Evolutionary conservation across 2,329 filamentous ascomycete genomes (phyloP).

Genomic region (Didymosphaeria variabile): DNA sequence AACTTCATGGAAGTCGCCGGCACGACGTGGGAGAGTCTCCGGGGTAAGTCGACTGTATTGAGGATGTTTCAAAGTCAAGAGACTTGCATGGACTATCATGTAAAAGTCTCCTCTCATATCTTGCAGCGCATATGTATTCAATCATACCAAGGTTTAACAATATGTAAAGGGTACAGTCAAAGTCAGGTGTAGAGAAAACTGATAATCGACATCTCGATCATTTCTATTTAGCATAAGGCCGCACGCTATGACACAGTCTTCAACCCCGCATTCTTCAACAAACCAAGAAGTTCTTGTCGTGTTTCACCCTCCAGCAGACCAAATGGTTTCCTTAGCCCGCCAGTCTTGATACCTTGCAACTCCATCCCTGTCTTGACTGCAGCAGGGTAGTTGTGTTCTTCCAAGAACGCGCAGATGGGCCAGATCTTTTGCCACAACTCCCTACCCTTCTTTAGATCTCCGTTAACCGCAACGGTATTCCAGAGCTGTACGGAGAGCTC

Average conservation of each 20-base stretch:
- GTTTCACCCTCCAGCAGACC: constrained; percentile 47
- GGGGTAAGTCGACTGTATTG: too few species aligned
- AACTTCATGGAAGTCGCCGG: too few species aligned
- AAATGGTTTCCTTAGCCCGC: constrained; percentile 61
- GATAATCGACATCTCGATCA: not conserved
- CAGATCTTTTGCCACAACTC: constrained; percentile 61
- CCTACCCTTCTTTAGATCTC: constrained; percentile 54
- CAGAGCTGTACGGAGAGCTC: constrained; percentile 60
- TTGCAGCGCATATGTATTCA: too few species aligned
- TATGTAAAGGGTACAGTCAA: too few species aligned
- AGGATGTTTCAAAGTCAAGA: too few species aligned
- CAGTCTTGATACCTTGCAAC: constrained; percentile 56
- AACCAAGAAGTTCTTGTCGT: constrained; percentile 9
- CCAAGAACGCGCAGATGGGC: constrained; percentile 61
- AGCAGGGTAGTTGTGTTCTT: constrained; percentile 58
- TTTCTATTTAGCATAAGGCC: not conserved
- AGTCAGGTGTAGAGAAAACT: not conserved
- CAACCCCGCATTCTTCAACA: constrained; percentile 52
- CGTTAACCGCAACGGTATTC: constrained; percentile 56
- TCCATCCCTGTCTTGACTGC: constrained; percentile 63
- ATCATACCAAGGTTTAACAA: too few species aligned
- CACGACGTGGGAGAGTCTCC: too few species aligned
- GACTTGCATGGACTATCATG: too few species aligned
- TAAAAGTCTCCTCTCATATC: too few species aligned
- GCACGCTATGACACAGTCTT: constrained; percentile 3